A percentile compares a stretch with the other conserved stretches of the same genome.
These are phyloP conservation scores for Leccinum pellstonianum DNA, from an alignment of 768 basidiomycete genomes.

Conservation along the genomic window DNA sequence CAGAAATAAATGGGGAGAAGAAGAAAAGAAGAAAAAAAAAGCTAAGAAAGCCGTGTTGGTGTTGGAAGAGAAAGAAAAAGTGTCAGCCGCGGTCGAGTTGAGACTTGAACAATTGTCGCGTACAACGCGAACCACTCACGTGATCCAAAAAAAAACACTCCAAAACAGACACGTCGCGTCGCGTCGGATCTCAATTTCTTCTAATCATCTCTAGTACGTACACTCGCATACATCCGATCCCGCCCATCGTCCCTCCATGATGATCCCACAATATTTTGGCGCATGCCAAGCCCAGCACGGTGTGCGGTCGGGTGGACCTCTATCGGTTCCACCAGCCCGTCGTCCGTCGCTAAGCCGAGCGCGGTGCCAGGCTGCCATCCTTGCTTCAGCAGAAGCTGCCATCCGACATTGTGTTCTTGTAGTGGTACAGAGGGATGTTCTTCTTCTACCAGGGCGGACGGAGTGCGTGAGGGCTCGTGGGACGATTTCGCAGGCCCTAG, in stretches of 20 bases:
- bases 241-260: slow-evolving; percentile 20
- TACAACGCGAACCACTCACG: slow-evolving; percentile 40
- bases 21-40: slow-evolving; percentile 12
- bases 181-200: not conserved
- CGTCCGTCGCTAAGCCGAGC: slow-evolving; percentile 26
- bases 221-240: slow-evolving; percentile 41
- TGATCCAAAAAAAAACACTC: slow-evolving; percentile 33
- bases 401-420: slow-evolving; percentile 60
- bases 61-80: slow-evolving; percentile 26
- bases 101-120: slow-evolving; percentile 32
- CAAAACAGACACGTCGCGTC: slow-evolving; percentile 39
- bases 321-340: slow-evolving; percentile 57
- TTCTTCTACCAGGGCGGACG: slow-evolving; percentile 15
- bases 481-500: slow-evolving; percentile 11
- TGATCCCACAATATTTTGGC: slow-evolving; percentile 9
- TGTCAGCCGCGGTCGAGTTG: slow-evolving; percentile 37
- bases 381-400: slow-evolving; percentile 65
- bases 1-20: slow-evolving; percentile 28
- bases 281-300: slow-evolving; percentile 58
- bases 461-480: slow-evolving; percentile 22
- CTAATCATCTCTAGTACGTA: not conserved
- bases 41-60: slow-evolving; percentile 7
- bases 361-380: slow-evolving; percentile 70
- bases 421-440: slow-evolving; percentile 42
- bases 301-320: slow-evolving; percentile 42